Base-by-base conservation (phyloP, 1,139 yeast genomes). In the Suhomyces maxii region DNA sequence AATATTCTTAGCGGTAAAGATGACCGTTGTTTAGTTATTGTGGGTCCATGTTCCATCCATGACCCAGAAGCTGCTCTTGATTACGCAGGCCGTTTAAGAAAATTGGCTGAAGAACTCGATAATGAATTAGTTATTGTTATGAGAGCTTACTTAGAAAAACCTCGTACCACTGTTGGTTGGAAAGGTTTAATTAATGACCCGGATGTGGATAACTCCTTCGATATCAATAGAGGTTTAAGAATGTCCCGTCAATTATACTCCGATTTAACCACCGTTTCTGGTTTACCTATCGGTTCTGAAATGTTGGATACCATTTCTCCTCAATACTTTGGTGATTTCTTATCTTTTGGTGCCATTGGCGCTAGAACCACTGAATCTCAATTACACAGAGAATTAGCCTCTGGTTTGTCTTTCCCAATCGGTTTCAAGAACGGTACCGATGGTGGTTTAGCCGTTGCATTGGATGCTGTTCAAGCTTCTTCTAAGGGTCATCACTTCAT, bases 141-240 rank as follows among this genome's bases (percentile, higher is more conserved):
- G 98, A 84, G 98, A 72, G 98, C 98, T 12, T 93, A 93, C 79
- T 79, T 93, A 60, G 99, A 93, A 71, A 93, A 93, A 71, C 99
- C 99, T 62, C 84, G 99, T 75, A 93, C 99, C 53, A 93, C 98
- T 31, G 98, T 93, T 46, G 99, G 99, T 54, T 93, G 99, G 99
- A 93, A 93, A 74, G 99, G 99, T 55, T 77, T 93, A 63, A 90
- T 93, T 65, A 93, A 93, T 67, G 99, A 93, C 68, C 99, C 99
- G 37, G 96, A 90, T 64, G 83, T 91, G 53, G 91, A 93, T 72
- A 86, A 89, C 61, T 79, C 96, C 42, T 93, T 86, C 81, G 88
- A 91, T 67, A 93, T 93, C 68, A 93, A 93, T 80, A 89, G 91
- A 71, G 99, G 99, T 60, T 77, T 93, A 59, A 82, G 90, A 62